phyloP scores from a whole-genome alignment of 2,329 filamentous ascomycete species.

The Rosellinia necatrix region DNA sequence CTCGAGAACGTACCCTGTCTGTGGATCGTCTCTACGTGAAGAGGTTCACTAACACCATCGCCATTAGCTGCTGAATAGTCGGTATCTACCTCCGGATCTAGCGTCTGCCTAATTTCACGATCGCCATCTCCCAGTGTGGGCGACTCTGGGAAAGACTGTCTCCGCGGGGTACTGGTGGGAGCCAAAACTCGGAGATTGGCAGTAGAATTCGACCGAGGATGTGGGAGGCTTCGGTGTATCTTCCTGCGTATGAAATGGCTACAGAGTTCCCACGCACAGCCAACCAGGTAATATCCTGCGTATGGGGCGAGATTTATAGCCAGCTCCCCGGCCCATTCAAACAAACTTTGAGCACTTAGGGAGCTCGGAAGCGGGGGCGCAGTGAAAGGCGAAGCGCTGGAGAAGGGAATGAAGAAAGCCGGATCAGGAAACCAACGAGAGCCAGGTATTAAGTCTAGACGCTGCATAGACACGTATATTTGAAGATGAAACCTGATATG shows the following conservation, averaged over 20 bases:
- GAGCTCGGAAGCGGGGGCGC: conserved; percentile 50
- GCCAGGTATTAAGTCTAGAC: conserved; percentile 52
- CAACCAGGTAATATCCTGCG: conserved; percentile 51
- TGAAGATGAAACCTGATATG: conserved; percentile 57
- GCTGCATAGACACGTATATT: conserved; percentile 57
- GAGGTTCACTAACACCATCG: conserved; percentile 34
- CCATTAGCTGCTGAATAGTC: conserved; percentile 40
- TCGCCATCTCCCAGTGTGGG: conserved; percentile 40
- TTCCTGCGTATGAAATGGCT: conserved; percentile 44
- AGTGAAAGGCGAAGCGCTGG: conserved; percentile 54
- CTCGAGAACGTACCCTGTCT: conserved; percentile 54
- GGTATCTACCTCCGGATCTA: conserved; percentile 30
- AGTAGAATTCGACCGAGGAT: conserved; percentile 29
- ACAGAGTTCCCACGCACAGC: conserved; percentile 44
- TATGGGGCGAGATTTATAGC: conserved; percentile 53
- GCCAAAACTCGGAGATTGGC: conserved; percentile 11
- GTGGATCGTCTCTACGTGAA: conserved; percentile 43
- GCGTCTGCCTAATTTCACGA: conserved; percentile 38
- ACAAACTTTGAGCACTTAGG: conserved; percentile 45
- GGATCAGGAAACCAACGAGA: conserved; percentile 49
- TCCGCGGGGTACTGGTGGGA: conserved; percentile 19
- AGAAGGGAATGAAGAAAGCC: conserved; percentile 61
- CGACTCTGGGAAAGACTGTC: conserved; percentile 37
- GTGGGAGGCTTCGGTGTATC: conserved; percentile 48
- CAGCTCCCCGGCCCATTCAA: conserved; percentile 49